Percentiles rank a stretch among this genome's conserved stretches.
Conservation (phyloP, 2,329 filamentous ascomycete species). For the Fusarium fracticaudum region DNA sequence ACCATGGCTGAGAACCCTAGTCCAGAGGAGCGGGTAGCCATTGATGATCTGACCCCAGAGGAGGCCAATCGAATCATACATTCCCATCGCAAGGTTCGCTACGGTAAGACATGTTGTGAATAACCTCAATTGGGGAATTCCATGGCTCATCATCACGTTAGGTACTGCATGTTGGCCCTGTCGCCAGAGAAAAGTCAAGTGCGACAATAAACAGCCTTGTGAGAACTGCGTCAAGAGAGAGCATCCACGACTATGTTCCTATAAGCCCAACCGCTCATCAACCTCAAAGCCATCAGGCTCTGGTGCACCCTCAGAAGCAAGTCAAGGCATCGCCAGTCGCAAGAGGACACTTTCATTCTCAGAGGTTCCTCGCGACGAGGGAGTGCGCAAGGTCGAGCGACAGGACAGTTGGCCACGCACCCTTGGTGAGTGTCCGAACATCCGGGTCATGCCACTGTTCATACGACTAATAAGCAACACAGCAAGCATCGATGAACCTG, state of each 20-base stretch:
- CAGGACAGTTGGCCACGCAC: conserved; percentile 55
- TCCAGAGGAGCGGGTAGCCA: conserved; percentile 55
- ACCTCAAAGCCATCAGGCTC: conserved; percentile 50
- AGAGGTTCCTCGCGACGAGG: conserved; percentile 43
- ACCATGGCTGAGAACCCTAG: conserved; percentile 58
- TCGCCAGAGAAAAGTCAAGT: conserved; percentile 74
- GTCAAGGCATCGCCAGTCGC: conserved; percentile 34
- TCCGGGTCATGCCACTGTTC: conserved; percentile 19
- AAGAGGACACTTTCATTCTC: conserved; percentile 50
- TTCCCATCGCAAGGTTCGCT: conserved; percentile 74
- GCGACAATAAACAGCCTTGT: conserved; percentile 74
- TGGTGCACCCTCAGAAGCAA: conserved; percentile 39
- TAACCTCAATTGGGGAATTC: conserved; percentile 19
- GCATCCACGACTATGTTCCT: conserved; percentile 71
- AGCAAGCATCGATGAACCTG: conserved; percentile 62
- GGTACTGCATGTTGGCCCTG: conserved; percentile 74
- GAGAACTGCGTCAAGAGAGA: conserved; percentile 75
- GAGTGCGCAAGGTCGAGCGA: conserved; percentile 47
- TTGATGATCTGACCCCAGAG: conserved; percentile 70
- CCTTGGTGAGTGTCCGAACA: conserved; percentile 47
- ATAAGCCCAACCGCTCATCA: conserved; percentile 67
- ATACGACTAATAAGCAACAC: conserved; percentile 33
- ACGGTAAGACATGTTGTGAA: conserved; percentile 60
- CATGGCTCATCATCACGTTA: conserved; percentile 44
- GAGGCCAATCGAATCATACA: conserved; percentile 75